A percentile compares a stretch with the other conserved stretches of the same genome.
Evolutionary conservation across 129 eudicot genomes (phyloP).

Genomic region (Erigeron canadensis): DNA sequence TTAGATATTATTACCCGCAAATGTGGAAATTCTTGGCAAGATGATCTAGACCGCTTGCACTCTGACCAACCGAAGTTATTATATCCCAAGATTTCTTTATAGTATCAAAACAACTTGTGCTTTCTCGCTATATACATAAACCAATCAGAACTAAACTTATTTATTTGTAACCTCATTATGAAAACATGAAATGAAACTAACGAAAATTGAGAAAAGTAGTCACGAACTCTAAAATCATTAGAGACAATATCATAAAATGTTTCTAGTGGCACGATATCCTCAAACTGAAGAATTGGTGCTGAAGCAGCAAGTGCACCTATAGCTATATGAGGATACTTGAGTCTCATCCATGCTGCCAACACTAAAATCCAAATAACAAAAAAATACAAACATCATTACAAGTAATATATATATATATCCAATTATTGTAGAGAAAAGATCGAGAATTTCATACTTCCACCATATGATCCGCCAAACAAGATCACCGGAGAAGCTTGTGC

Average conservation of each 20-base stretch:
- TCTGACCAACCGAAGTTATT: background rate
- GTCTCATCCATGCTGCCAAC: constrained; percentile 98
- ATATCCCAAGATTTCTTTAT: constrained; percentile 81
- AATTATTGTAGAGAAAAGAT: background rate
- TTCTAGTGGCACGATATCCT: constrained; percentile 77
- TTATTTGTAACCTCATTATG: background rate
- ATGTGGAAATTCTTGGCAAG: constrained; percentile 65
- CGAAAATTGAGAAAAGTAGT: constrained; percentile 8
- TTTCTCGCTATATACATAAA: constrained; percentile 59
- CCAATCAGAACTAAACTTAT: background rate
- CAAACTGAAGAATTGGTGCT: constrained; percentile 92
- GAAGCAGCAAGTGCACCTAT: constrained; percentile 94
- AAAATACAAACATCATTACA: background rate
- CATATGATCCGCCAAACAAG: constrained; percentile 96
- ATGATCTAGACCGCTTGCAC: constrained; percentile 29
- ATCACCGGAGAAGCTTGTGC: constrained; percentile 90
- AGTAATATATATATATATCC: background rate
- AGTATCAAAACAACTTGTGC: constrained; percentile 78
- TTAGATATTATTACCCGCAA: constrained; percentile 48
- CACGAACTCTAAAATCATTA: constrained; percentile 67
- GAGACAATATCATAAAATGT: constrained; percentile 85
- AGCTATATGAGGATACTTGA: constrained; percentile 89
- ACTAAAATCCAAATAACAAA: constrained; percentile 40
- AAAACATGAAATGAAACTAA: background rate
- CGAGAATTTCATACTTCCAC: constrained; percentile 69